A percentile compares a stretch with the other conserved stretches of the same genome.
Conservation (phyloP, 495 filamentous ascomycete species). For the Penicillium fimorum region DNA sequence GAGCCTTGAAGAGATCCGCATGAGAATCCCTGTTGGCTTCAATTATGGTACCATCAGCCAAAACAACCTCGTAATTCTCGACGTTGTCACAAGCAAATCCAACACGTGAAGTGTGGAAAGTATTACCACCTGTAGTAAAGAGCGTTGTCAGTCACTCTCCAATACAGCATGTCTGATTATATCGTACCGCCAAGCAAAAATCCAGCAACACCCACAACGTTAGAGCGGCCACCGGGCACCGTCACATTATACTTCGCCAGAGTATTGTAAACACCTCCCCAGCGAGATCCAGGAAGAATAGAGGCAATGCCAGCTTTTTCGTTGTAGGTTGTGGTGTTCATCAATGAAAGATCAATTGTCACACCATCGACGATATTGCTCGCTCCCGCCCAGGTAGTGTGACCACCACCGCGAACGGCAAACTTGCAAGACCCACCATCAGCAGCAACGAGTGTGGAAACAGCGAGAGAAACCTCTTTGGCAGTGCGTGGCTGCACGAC, state of each 20-base stretch:
- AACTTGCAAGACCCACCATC: slow-evolving; percentile 36
- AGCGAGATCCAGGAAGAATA: slow-evolving; percentile 44
- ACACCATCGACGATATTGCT: slow-evolving; percentile 47
- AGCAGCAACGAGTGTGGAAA: slow-evolving; percentile 26
- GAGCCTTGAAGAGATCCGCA: slow-evolving; percentile 50
- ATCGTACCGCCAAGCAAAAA: slow-evolving; percentile 40
- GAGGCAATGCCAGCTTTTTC: slow-evolving; percentile 30
- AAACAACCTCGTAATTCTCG: slow-evolving; percentile 51
- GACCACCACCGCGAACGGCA: slow-evolving; percentile 51
- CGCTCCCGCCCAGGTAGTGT: slow-evolving; percentile 33
- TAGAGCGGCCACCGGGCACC: slow-evolving; percentile 41
- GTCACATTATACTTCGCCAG: slow-evolving; percentile 33
- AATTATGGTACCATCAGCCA: slow-evolving; percentile 47
- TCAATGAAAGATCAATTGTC: slow-evolving; percentile 50
- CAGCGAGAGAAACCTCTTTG: slow-evolving; percentile 34
- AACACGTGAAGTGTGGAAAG: slow-evolving; percentile 40
- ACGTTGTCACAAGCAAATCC: slow-evolving; percentile 51
- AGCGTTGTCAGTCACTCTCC: neutral
- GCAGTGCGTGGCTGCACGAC: slow-evolving; percentile 33
- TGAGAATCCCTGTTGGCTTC: slow-evolving; percentile 44
- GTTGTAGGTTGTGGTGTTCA: slow-evolving; percentile 45
- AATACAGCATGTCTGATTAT: neutral
- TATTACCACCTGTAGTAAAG: slow-evolving; percentile 32
- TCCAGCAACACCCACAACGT: slow-evolving; percentile 43
- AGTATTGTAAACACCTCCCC: slow-evolving; percentile 44